Conservation (phyloP, 805 yeast species). For the Dipodascus geniculatus region DNA sequence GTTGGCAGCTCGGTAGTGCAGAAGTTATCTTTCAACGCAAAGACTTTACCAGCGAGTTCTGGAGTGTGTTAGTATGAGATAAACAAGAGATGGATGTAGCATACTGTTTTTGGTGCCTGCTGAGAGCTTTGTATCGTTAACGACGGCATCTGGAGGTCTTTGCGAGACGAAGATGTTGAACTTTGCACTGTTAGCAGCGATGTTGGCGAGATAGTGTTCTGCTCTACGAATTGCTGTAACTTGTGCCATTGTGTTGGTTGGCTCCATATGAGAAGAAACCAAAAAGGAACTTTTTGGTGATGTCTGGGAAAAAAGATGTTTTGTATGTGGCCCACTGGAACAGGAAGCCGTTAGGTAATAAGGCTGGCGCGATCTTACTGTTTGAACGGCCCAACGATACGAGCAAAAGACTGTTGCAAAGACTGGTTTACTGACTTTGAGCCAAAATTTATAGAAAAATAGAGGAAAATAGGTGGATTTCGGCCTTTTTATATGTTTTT, state of each 20-base stretch:
- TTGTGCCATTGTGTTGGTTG: neutral
- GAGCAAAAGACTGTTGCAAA: no score
- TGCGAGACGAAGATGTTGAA: conserved; percentile 23
- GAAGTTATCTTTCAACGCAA: conserved; percentile 72
- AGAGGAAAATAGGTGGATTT: neutral
- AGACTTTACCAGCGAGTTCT: conserved; percentile 23
- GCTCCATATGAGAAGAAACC: neutral
- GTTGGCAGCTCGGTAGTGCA: conserved; percentile 55
- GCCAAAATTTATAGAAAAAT: no score
- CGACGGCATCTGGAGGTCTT: conserved; percentile 10
- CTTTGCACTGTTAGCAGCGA: conserved; percentile 15
- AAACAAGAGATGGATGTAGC: neutral
- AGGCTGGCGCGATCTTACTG: no score
- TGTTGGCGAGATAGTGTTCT: conserved; percentile 18
- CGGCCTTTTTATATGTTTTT: neutral
- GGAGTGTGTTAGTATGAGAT: neutral
- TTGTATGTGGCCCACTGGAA: neutral
- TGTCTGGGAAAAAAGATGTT: neutral
- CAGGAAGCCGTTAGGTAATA: no score
- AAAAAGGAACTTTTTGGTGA: neutral
- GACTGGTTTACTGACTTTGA: no score
- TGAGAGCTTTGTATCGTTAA: conserved; percentile 6
- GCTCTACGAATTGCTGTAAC: conserved; percentile 4
- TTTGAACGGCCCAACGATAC: no score
- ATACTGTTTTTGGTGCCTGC: neutral